Percentiles rank a stretch among this genome's conserved stretches.
Conservation (phyloP, 345 rosid species). For the Turnera subulata region DNA sequence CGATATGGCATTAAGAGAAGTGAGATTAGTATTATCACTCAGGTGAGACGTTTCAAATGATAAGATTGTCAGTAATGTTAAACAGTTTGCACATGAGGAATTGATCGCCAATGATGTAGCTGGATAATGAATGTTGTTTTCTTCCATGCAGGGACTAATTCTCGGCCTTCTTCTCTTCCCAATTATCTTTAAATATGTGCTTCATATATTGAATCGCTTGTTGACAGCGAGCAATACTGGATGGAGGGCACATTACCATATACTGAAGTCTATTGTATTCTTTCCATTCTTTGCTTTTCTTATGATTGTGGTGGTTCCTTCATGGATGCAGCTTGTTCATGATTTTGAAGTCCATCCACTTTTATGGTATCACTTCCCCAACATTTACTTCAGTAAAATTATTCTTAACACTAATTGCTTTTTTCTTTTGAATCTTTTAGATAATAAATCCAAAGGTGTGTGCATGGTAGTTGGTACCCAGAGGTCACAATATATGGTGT, state of each 20-base stretch:
- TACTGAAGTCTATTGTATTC: constrained; percentile 50
- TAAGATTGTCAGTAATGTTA: neutral
- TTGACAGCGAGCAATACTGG: constrained; percentile 16
- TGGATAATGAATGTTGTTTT: constrained; percentile 15
- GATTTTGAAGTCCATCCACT: constrained; percentile 75
- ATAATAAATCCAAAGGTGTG: neutral
- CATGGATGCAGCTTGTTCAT: constrained; percentile 83
- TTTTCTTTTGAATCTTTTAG: neutral
- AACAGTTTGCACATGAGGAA: neutral
- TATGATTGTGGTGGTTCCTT: constrained; percentile 47
- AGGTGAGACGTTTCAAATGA: constrained; percentile 37
- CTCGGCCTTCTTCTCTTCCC: constrained; percentile 81
- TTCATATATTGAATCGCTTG: constrained; percentile 29
- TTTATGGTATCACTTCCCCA: constrained; percentile 49
- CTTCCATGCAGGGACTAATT: constrained; percentile 57
- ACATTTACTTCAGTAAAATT: constrained; percentile 1
- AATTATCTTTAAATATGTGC: constrained; percentile 44
- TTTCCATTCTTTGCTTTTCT: constrained; percentile 47
- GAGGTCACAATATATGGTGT: neutral
- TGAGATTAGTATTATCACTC: constrained; percentile 73
- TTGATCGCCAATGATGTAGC: constrained; percentile 12
- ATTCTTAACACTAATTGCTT: neutral
- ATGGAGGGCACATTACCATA: constrained; percentile 35
- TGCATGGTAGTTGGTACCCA: neutral
- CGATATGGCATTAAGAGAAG: constrained; percentile 61